A percentile compares a stretch with the other conserved stretches of the same genome.
Evolutionary conservation across 768 basidiomycete species (phyloP).

Genomic region (Ramaria sp.): DNA sequence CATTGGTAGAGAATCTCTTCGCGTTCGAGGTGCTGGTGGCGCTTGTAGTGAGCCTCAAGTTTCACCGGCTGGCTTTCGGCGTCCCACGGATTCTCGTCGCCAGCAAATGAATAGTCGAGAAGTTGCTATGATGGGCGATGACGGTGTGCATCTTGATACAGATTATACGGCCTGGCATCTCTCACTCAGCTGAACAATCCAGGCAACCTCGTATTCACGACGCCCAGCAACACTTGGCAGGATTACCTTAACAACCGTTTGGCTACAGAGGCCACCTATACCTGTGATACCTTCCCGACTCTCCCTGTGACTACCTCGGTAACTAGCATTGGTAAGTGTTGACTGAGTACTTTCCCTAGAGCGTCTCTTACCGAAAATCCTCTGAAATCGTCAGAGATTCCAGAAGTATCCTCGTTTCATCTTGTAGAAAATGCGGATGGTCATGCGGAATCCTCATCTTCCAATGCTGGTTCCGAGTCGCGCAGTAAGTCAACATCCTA

Average conservation of each 20-base stretch:
- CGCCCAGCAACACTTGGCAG: conserved; percentile 5
- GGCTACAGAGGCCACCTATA: background rate
- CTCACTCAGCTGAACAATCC: background rate
- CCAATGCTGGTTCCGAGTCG: too few relatives aligned
- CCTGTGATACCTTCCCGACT: too few relatives aligned
- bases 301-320: too few relatives aligned
- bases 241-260: conserved; percentile 4
- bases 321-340: too few relatives aligned
- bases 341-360: too few relatives aligned
- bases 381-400: too few relatives aligned
- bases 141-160: background rate
- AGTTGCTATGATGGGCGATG: background rate
- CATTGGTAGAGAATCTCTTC: conserved; percentile 5
- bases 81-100: background rate
- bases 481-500: too few relatives aligned
- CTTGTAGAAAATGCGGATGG: too few relatives aligned
- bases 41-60: background rate
- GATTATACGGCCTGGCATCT: background rate
- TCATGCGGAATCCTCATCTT: too few relatives aligned
- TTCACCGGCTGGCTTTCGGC: too few relatives aligned
- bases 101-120: background rate
- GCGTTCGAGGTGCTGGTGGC: background rate
- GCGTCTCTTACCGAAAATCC: too few relatives aligned
- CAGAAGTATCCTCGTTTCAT: too few relatives aligned
- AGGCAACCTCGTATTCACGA: conserved; percentile 1